Conservation (phyloP, 106 monocot genomes). For the Allium cepa region DNA sequence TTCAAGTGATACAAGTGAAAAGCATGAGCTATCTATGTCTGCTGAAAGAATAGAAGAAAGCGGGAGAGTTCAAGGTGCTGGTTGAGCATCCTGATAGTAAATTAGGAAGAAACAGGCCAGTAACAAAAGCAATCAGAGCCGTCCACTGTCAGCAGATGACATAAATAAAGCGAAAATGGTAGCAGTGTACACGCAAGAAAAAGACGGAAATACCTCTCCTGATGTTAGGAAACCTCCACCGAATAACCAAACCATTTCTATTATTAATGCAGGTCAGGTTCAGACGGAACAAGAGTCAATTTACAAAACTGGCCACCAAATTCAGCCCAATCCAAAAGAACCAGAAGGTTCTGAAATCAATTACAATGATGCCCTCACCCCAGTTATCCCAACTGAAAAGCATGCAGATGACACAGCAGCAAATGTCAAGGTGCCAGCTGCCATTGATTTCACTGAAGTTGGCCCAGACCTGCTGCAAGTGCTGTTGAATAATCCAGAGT, state of each 20-base stretch:
- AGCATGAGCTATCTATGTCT: constrained; percentile 23
- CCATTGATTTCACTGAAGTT: neutral
- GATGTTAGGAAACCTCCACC: neutral
- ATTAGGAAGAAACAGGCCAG: constrained; percentile 32
- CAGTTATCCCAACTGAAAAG: constrained; percentile 73
- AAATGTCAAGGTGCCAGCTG: neutral
- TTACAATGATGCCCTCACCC: constrained; percentile 84
- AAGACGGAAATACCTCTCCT: constrained; percentile 49
- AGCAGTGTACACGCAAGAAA: constrained; percentile 71
- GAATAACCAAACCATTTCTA: neutral
- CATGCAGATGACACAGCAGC: constrained; percentile 23
- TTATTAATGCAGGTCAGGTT: constrained; percentile 47
- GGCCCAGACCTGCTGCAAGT: constrained; percentile 44
- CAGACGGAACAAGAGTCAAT: constrained; percentile 60
- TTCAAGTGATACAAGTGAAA: constrained; percentile 41
- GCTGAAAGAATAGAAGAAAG: constrained; percentile 62
- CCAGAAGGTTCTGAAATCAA: constrained; percentile 94
- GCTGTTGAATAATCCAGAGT: constrained; percentile 49
- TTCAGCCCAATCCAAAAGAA: constrained; percentile 79
- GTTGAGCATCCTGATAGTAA: constrained; percentile 69
- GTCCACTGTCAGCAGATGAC: constrained; percentile 91
- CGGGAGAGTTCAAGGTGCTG: constrained; percentile 60
- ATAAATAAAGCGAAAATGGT: constrained; percentile 98
- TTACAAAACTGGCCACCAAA: constrained; percentile 24
- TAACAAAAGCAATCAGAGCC: constrained; percentile 45